Conservation (phyloP, 371 early-diverging fungal species). For the Mortierella sp. region DNA sequence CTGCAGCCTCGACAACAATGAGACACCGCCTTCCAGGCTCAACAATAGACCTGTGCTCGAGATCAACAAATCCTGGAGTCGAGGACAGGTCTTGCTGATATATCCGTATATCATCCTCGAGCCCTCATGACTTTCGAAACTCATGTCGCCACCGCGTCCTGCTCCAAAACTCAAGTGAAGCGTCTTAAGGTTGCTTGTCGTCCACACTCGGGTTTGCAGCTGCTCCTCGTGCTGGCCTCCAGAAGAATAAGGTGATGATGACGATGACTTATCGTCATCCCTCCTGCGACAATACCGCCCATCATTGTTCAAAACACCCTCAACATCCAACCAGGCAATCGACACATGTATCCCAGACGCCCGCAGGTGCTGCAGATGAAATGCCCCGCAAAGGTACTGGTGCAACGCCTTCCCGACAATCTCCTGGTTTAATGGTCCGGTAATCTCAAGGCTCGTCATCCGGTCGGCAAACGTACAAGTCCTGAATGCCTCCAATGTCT, state of each 20-base stretch:
- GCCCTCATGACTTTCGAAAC: background rate
- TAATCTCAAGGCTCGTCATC: constrained; percentile 8
- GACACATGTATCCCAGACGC: background rate
- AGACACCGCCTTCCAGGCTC: background rate
- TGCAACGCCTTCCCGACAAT: background rate
- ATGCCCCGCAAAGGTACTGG: background rate
- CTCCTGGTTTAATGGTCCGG: background rate
- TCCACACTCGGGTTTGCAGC: background rate
- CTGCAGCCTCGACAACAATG: background rate
- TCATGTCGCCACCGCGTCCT: background rate
- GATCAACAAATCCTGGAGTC: background rate
- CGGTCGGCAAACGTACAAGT: background rate
- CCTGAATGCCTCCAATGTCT: background rate
- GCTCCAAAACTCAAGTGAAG: constrained; percentile 5
- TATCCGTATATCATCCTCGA: constrained; percentile 1
- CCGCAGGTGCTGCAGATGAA: background rate
- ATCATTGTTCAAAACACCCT: background rate
- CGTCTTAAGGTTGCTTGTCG: background rate
- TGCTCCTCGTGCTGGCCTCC: background rate
- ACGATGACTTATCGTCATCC: background rate
- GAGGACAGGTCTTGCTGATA: constrained; percentile 2
- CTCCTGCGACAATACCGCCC: background rate
- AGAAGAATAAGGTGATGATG: background rate
- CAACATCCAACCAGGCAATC: constrained; percentile 1
- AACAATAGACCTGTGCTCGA: background rate